Evolutionary conservation across 768 basidiomycete genomes (phyloP), one percentile per base, ranked within the genome.

Genomic region (Chalciporus chontae): DNA sequence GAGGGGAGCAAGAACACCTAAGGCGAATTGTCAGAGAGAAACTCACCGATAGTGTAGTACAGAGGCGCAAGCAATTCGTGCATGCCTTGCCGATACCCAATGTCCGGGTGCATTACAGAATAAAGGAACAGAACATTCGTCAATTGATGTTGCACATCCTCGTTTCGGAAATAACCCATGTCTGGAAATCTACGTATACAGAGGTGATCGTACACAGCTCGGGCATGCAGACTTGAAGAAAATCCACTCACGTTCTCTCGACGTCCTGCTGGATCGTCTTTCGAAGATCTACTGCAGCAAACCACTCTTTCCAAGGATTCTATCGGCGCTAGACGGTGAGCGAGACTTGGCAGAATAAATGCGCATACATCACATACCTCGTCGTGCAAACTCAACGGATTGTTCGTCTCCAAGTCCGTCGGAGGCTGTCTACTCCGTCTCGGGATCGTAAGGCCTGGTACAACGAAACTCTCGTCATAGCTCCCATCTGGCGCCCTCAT

Each of bases 31-130:
- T 40, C 18, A 29, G 17, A 17, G 38, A 11, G 42, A 26, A 38
- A 59, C 68, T 53, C 57, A 68, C 68, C 68, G 44, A 64, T 45
- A 42, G 85, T 85, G 60, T 89, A 83, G 59, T 90, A 90, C 24
- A 97, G 67, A 0, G 91, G 87, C 4, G 94, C 96, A 18, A 97
- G 78, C 8, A 98, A 71, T 63, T 99, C 96, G 62, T 99, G 96
- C 96, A 99, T 98, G 46, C 96, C 95, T 75, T 99, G 96, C 26
- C 96, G 81, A 65, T 99, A 99, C 18, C 94, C 93, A 18, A 95
- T 80, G 36, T 85, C 76, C 1, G 90, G 83, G 63, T 94, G 83
- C 63, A 82, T 79, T 36, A 81, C 75, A 13, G 88, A 84, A 65
- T 87, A 89, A 21, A 98, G 70, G 66, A 94, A 96, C 9, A 99